Base-by-base conservation (phyloP, 1,284 basidiomycete species). In the Cryptococcus sp. region DNA sequence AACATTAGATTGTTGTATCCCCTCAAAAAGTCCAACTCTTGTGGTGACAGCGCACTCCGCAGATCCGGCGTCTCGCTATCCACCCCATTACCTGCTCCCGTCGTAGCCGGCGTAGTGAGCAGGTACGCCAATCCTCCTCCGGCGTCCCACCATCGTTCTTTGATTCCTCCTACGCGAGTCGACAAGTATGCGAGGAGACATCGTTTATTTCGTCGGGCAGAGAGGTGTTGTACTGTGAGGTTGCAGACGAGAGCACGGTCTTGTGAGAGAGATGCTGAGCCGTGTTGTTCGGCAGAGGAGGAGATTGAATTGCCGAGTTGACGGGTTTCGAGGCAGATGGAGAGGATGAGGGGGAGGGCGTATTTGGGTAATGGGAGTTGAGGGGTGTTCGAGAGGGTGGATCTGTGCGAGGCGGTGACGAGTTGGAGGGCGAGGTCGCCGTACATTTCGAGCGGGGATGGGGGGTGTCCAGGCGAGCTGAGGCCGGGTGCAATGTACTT, bases 181-280 rank as follows among this genome's bases (percentile, higher is more conserved):
- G 81, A 75, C 68, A 97, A 88, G 74, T 97, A 98, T 1, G 90
- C 90, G 32, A 97, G 80, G 6, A 97, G 78, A 66, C 89, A 91
- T 14, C 94, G 85, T 70, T 95, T 94, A 77, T 97, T 95, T 56
- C 91, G 81, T 39, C 84, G 78, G 53, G 93, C 85, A 23, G 87
- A 82, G 7, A 92, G 85, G 69, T 95, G 89, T 63, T 87, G 84
- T 59, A 97, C 82, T 45, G 92, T 81, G 47, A 94, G 76, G 22
- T 84, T 81, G 23, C 87, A 84, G 12, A 86, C 74, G 23, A 77
- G 59, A 25, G 64, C 56, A 70, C 75, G 45, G 73, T 74, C 64
- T 58, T 69, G 64, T 6, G 67, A 66, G 36, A 69, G 58, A 33
- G 61, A 59, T 39, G 66, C 47, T 74, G 63, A 59, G 54, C 63